A percentile compares a stretch with the other conserved stretches of the same genome.
Conservation (phyloP, 305 asterid species). For the Fraxinus baroniana region DNA sequence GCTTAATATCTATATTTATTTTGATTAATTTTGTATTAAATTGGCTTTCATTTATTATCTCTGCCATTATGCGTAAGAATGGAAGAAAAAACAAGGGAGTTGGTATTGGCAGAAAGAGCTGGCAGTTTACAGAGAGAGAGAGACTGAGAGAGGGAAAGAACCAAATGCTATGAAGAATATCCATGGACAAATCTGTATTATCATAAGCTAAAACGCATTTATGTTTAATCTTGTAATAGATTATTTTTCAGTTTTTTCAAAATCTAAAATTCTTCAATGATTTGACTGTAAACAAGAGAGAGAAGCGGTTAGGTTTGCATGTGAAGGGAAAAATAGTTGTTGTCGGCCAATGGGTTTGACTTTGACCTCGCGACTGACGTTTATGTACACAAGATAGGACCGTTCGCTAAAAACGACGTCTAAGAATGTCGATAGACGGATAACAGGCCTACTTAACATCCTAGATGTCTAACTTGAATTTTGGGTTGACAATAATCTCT, state of each 20-base stretch:
- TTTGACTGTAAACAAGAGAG: not conserved
- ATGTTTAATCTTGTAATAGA: constrained; percentile 21
- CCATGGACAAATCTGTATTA: constrained; percentile 21
- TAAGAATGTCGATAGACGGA: not conserved
- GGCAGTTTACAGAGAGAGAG: constrained; percentile 28
- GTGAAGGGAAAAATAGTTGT: not conserved
- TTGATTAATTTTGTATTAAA: constrained; percentile 10
- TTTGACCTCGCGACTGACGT: constrained; percentile 8
- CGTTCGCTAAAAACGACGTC: not conserved
- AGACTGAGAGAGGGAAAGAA: not conserved
- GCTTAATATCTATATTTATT: constrained; percentile 6
- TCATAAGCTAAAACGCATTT: constrained; percentile 21
- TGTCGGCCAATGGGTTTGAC: constrained; percentile 35
- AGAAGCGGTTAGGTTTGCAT: constrained; percentile 6
- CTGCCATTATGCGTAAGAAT: constrained; percentile 24
- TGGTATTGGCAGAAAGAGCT: constrained; percentile 45
- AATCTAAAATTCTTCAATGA: not conserved
- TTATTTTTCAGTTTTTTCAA: not conserved
- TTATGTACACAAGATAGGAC: not conserved
- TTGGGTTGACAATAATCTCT: too few relatives aligned
- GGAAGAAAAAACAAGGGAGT: constrained; percentile 30
- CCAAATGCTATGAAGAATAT: constrained; percentile 28
- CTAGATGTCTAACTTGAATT: not conserved
- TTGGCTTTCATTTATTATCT: constrained; percentile 30
- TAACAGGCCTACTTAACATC: not conserved